These are phyloP conservation scores for Podospora bellae-mahoneyi DNA, from an alignment of 495 filamentous ascomycete genomes.

Conservation along the genomic window DNA sequence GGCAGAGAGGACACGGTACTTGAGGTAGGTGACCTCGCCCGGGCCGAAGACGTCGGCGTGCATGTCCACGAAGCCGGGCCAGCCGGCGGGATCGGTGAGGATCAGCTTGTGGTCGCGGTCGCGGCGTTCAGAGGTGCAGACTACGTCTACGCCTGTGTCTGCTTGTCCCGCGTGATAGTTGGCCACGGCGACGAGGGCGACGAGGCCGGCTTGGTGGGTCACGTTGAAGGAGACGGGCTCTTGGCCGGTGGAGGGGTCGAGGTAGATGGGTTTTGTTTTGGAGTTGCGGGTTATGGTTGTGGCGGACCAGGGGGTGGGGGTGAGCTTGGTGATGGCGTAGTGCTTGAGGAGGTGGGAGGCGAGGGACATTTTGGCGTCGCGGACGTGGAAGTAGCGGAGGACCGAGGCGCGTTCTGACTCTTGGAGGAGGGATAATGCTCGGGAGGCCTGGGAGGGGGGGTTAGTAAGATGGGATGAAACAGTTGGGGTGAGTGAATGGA, in stretches of 20 bases:
- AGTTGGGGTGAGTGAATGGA: conserved; percentile 1
- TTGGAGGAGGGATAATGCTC: conserved; percentile 56
- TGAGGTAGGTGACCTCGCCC: conserved; percentile 39
- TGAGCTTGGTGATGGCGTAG: conserved; percentile 60
- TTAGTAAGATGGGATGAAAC: not conserved
- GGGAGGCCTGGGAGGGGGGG: conserved; percentile 43
- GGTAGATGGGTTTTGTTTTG: conserved; percentile 59
- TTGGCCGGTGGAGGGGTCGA: conserved; percentile 27
- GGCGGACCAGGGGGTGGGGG: conserved; percentile 59
- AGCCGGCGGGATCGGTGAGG: conserved; percentile 49
- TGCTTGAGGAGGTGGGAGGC: conserved; percentile 79
- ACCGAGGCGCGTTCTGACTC: conserved; percentile 48
- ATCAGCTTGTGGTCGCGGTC: conserved; percentile 49
- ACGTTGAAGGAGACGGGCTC: conserved; percentile 75
- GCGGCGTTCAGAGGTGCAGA: conserved; percentile 68
- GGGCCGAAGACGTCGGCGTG: conserved; percentile 72
- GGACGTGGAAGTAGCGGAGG: conserved; percentile 56
- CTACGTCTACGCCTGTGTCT: conserved; percentile 67
- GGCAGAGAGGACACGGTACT: conserved; percentile 29
- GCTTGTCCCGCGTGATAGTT: conserved; percentile 4
- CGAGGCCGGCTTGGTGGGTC: conserved; percentile 79
- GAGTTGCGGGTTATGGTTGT: conserved; percentile 57
- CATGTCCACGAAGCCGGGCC: conserved; percentile 68
- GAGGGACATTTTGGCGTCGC: conserved; percentile 66
- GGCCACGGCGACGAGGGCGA: conserved; percentile 49